Evolutionary conservation across 1,139 yeast species (phyloP).

Genomic region (Saccharomyces pastorianus): DNA sequence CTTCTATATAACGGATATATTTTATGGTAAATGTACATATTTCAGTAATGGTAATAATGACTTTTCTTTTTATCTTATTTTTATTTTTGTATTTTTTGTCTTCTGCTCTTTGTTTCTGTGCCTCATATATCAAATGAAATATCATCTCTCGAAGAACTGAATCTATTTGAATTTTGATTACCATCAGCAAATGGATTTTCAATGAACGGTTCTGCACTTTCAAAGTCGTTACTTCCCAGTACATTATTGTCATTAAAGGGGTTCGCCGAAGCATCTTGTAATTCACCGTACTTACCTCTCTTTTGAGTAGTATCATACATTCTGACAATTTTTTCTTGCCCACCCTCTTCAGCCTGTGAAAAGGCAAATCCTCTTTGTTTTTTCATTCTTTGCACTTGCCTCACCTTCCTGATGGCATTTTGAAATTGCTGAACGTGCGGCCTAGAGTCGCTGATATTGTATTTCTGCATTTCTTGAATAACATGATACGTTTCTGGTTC

Average conservation of each 20-base stretch:
- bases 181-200: constrained; percentile 10
- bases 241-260: constrained; percentile 24
- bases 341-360: constrained; percentile 88
- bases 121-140: not conserved
- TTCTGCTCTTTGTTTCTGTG: not conserved
- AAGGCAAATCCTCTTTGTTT: constrained; percentile 98
- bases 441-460: constrained; percentile 84
- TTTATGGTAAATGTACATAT: constrained; percentile 1
- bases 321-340: constrained; percentile 83
- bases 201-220: constrained; percentile 2
- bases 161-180: not conserved
- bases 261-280: constrained; percentile 35
- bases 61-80: not conserved
- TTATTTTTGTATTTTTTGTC: not conserved
- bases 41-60: not conserved
- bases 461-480: constrained; percentile 94
- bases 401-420: constrained; percentile 90
- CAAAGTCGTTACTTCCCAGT: constrained; percentile 5
- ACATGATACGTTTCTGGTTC: constrained; percentile 87
- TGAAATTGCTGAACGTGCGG: constrained; percentile 97
- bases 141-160: not conserved
- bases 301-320: constrained; percentile 84
- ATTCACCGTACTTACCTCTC: constrained; percentile 48
- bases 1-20: not conserved
- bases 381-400: constrained; percentile 96